Percentiles rank a stretch among this genome's conserved stretches.
Conservation (phyloP, 208 protist genomes). For the Leishmania guyanensis region DNA sequence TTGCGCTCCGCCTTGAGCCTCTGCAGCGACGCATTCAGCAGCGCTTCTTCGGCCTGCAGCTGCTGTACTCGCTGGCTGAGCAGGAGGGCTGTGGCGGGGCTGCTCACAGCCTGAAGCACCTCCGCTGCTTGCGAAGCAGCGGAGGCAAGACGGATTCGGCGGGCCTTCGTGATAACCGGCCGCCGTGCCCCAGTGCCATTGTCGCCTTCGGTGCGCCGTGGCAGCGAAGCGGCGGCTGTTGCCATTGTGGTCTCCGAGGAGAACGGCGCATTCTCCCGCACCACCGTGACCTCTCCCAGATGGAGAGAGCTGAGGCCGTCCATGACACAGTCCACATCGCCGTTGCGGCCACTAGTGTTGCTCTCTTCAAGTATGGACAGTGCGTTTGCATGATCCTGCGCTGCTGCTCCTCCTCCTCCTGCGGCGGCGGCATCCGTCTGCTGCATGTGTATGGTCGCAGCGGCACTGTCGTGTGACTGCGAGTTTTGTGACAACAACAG, state of each 20-base stretch:
- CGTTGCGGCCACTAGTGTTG: conserved; percentile 2
- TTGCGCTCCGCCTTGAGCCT: conserved; percentile 62
- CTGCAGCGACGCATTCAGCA: conserved; percentile 58
- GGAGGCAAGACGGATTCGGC: conserved; percentile 49
- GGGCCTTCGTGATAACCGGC: conserved; percentile 51
- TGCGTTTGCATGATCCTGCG: conserved; percentile 5
- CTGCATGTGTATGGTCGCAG: conserved; percentile 12
- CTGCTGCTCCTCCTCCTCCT: neutral
- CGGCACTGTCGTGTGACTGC: neutral
- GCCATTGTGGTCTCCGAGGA: conserved; percentile 1
- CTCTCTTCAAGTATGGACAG: conserved; percentile 1
- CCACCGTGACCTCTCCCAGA: conserved; percentile 11
- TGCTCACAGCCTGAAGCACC: conserved; percentile 31
- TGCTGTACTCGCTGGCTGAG: conserved; percentile 54
- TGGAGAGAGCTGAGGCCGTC: conserved; percentile 19
- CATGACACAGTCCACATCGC: conserved; percentile 12
- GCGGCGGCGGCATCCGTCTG: neutral
- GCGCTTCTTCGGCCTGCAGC: conserved; percentile 56
- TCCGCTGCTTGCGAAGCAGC: conserved; percentile 33
- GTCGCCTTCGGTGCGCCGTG: neutral
- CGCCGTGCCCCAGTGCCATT: neutral
- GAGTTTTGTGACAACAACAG: conserved; percentile 13
- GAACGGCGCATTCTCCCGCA: neutral
- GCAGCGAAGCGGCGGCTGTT: neutral
- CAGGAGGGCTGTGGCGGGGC: conserved; percentile 35